Conservation (phyloP, 192 early-diverging fungal species). For the Coemansia sp. region DNA sequence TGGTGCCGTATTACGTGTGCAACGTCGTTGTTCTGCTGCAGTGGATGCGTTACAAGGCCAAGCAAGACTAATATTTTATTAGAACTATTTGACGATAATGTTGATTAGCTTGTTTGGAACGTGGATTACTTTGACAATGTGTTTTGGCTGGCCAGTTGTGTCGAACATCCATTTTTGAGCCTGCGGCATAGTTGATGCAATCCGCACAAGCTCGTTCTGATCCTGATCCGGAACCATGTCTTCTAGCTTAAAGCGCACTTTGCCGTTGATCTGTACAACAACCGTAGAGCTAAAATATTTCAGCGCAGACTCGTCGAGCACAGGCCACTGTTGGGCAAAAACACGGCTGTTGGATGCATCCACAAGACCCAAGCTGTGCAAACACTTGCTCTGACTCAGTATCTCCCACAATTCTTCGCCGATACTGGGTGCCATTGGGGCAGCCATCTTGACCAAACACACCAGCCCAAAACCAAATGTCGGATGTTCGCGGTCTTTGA, state of each 20-base stretch:
- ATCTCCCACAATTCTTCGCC: slow-evolving; percentile 73
- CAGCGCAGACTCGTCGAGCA: slow-evolving; percentile 55
- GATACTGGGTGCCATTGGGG: slow-evolving; percentile 71
- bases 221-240: slow-evolving; percentile 25
- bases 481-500: slow-evolving; percentile 35
- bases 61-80: slow-evolving; percentile 8
- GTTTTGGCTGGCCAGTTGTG: slow-evolving; percentile 7
- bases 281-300: slow-evolving; percentile 53
- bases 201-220: slow-evolving; percentile 40
- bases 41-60: slow-evolving; percentile 11
- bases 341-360: slow-evolving; percentile 17
- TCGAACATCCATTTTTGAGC: slow-evolving; percentile 61
- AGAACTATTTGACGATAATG: slow-evolving; percentile 56
- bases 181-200: slow-evolving; percentile 44
- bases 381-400: slow-evolving; percentile 17
- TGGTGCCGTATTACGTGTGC: slow-evolving; percentile 2
- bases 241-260: slow-evolving; percentile 65
- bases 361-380: slow-evolving; percentile 8
- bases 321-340: slow-evolving; percentile 62
- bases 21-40: slow-evolving; percentile 4
- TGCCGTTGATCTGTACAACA: slow-evolving; percentile 70
- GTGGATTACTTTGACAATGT: slow-evolving; percentile 61
- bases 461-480: slow-evolving; percentile 57
- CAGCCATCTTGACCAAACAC: slow-evolving; percentile 66
- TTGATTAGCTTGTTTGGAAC: slow-evolving; percentile 71